Evolutionary conservation across 345 rosid species (phyloP).

Genomic region (Jatropha curcas): DNA sequence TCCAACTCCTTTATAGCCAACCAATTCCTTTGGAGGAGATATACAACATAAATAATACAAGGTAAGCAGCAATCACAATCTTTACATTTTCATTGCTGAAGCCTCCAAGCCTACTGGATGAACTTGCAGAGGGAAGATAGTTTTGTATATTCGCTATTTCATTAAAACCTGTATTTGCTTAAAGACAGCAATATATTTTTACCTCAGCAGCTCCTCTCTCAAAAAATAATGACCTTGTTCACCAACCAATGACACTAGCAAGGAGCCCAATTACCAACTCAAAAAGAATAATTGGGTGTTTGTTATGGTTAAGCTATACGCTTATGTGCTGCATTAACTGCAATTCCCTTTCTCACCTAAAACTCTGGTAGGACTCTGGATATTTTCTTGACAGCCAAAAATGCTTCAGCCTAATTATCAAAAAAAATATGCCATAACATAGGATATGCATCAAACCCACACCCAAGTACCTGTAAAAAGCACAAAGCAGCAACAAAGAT

Average conservation of each 20-base stretch:
- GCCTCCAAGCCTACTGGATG: background rate
- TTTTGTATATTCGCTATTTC: background rate
- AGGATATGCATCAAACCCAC: conserved; percentile 68
- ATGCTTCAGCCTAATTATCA: conserved; percentile 59
- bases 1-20: background rate
- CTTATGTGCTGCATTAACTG: background rate
- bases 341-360: conserved; percentile 16
- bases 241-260: background rate
- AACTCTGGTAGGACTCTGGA: conserved; percentile 43
- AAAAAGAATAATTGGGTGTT: background rate
- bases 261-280: background rate
- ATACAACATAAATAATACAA: background rate
- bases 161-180: background rate
- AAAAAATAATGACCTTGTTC: background rate
- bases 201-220: background rate
- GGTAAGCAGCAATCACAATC: background rate
- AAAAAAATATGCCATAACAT: conserved; percentile 64
- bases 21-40: background rate
- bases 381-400: conserved; percentile 47
- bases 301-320: background rate
- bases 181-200: too few species aligned
- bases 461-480: conserved; percentile 66
- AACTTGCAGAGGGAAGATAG: background rate
- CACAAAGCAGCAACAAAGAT: conserved; percentile 2
- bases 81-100: background rate